Percentiles rank a stretch among this genome's conserved stretches.
Evolutionary conservation across 306 rosid species (phyloP).

Genomic region (Amphicarpaea edgeworthii): DNA sequence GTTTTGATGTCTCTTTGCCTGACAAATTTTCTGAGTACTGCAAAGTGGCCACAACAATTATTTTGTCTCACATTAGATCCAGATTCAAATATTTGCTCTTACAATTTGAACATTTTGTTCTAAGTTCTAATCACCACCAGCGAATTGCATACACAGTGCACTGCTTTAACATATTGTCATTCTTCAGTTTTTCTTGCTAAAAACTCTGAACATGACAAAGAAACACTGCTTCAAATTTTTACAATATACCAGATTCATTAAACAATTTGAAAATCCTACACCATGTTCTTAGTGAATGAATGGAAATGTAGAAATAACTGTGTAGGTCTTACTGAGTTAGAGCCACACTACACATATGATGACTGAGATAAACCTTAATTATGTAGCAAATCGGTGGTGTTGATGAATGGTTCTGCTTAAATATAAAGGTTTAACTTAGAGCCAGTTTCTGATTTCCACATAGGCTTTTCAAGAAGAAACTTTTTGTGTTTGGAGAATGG

Average conservation of each 20-base stretch:
- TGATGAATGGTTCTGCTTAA: not conserved
- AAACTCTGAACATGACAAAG: not conserved
- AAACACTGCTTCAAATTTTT: not conserved
- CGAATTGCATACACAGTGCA: not conserved
- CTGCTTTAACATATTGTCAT: conserved; percentile 10
- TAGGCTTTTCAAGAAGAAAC: not conserved
- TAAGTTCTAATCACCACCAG: conserved; percentile 7
- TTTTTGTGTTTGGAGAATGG: not conserved
- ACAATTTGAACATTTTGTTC: conserved; percentile 22
- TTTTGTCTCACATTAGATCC: not conserved
- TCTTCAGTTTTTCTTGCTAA: not conserved
- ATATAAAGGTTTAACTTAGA: not conserved
- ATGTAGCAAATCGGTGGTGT: too few relatives aligned
- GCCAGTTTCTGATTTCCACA: not conserved
- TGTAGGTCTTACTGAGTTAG: not conserved
- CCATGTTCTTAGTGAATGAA: not conserved
- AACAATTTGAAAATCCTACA: not conserved
- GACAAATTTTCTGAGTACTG: not conserved
- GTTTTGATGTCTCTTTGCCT: conserved; percentile 12
- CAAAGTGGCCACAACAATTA: not conserved
- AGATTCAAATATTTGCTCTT: conserved; percentile 1
- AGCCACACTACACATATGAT: not conserved
- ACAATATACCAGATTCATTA: too few relatives aligned
- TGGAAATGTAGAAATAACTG: not conserved
- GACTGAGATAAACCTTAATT: not conserved